Evolutionary conservation across 495 filamentous ascomycete genomes (phyloP), one percentile per base, ranked within the genome.

Genomic region (Penicillium subrubescens): DNA sequence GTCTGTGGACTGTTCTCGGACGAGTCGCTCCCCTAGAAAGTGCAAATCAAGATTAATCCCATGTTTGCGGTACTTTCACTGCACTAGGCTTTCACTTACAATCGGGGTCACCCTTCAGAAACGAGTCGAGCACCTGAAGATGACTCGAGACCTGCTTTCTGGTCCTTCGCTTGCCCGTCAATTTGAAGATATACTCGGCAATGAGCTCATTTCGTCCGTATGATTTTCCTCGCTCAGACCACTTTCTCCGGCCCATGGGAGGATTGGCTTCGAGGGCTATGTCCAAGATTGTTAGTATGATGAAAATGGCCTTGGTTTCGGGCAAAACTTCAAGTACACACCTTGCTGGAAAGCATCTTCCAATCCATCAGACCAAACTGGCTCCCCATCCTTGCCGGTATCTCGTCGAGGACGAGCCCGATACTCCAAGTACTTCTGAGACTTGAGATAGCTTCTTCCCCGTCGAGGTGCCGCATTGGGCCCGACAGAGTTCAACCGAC

Each of bases 101-200:
- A 67, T 82, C 82, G 39, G 82, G 86, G 67, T 90, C 84, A 25
- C 85, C 81, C 60, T 83, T 81, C 64, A 94, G 81, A 69, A 93
- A 91, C 14, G 87, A 87, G 78, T 96, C 97, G 50, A 99, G 77
- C n/a, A 97, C 94, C 79, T 99, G 95, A 62, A 98, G 91, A 75
- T 99, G 95, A 68, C 94, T 97, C 0, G 94, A 97, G 10, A 99
- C 91, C 74, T 96, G 92, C 76, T 99, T 99, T 58, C 95, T 82
- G 43, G 74, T 81, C 61, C 93, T 86, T 35, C 73, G 69, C 68
- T 85, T 88, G 39, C 88, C 90, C 50, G 90, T 92, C 60, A 81
- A 78, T 61, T 86, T 85, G 67, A 84, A 87, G 53, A 99, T 90
- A 68, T 90, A 93, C 67, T 93, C 87, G 41, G 88, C 86, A 71